Evolutionary conservation across 2,329 filamentous ascomycete genomes (phyloP).

Genomic region (Parascedosporium putredinis): DNA sequence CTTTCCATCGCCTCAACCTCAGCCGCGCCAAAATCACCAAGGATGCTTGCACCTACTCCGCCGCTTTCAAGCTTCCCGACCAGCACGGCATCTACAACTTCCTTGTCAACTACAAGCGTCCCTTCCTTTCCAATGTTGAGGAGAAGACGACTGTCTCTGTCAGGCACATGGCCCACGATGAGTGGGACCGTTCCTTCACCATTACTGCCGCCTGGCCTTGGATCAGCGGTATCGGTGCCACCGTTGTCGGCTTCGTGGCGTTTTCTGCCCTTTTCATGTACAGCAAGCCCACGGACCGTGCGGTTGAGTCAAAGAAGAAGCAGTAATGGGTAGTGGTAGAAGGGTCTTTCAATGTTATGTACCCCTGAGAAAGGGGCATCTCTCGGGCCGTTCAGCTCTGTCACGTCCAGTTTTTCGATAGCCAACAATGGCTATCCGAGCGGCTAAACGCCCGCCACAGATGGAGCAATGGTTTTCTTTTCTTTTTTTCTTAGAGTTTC

Average conservation of each 20-base stretch:
- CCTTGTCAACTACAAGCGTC: conserved; percentile 91
- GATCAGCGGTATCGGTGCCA: conserved; percentile 79
- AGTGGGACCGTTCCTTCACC: conserved; percentile 83
- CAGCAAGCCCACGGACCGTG: conserved; percentile 35
- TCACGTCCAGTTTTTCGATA: neutral
- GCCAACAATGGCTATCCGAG: neutral
- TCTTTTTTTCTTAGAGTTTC: neutral
- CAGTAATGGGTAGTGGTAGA: conserved; percentile 22
- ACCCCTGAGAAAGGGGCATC: too few relatives aligned
- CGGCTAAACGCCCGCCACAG: neutral
- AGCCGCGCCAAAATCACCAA: conserved; percentile 43
- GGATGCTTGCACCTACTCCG: conserved; percentile 63
- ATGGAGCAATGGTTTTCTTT: neutral
- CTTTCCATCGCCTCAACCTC: conserved; percentile 83
- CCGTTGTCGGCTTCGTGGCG: conserved; percentile 70
- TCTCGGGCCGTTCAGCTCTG: too few relatives aligned
- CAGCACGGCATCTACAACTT: conserved; percentile 99
- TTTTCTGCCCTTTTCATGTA: conserved; percentile 88
- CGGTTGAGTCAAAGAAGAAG: conserved; percentile 32
- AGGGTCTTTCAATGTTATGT: neutral
- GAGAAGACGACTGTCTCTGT: conserved; percentile 94
- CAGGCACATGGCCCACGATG: conserved; percentile 92
- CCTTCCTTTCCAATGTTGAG: conserved; percentile 79
- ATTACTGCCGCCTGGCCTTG: conserved; percentile 92
- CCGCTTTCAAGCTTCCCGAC: conserved; percentile 75